A percentile compares a stretch with the other conserved stretches of the same genome.
phyloP scores from a whole-genome alignment of 2,329 filamentous ascomycete genomes.

The Dryadomyces sulphureus region DNA sequence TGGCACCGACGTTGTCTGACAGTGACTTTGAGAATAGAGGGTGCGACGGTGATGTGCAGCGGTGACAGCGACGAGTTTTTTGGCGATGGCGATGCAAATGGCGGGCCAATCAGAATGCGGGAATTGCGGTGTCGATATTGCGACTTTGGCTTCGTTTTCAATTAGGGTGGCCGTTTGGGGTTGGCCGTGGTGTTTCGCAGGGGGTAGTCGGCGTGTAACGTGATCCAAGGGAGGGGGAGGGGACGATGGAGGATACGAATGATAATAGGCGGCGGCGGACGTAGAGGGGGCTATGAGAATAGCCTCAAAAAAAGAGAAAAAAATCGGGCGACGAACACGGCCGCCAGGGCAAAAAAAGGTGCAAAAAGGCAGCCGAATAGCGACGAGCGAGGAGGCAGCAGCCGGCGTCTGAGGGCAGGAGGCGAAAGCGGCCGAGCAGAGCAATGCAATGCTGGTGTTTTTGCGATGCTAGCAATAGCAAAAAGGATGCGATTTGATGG shows the following conservation, averaged over 20 bases:
- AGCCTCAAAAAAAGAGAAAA: constrained; percentile 5
- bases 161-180: not conserved
- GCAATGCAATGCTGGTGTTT: constrained; percentile 21
- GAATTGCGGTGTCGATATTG: not conserved
- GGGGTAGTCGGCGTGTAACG: not conserved
- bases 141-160: constrained; percentile 1
- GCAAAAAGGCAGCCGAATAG: constrained; percentile 1
- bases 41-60: not conserved
- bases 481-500: constrained; percentile 22
- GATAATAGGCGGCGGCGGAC: not conserved
- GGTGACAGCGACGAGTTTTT: not conserved
- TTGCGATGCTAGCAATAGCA: constrained; percentile 17
- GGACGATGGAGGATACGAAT: not conserved
- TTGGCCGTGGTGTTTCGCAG: not conserved
- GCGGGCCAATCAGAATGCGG: not conserved
- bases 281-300: constrained; percentile 2
- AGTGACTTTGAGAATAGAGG: not conserved
- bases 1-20: not conserved
- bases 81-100: not conserved
- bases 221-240: not conserved
- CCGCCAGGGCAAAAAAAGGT: not conserved
- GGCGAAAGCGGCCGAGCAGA: constrained; percentile 16
- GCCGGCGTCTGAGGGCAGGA: constrained; percentile 12
- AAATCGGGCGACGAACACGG: not conserved
- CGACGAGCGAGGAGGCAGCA: constrained; percentile 10